Base-by-base conservation (phyloP, 2,329 filamentous ascomycete genomes). In the Conoideocrella luteorostrata region DNA sequence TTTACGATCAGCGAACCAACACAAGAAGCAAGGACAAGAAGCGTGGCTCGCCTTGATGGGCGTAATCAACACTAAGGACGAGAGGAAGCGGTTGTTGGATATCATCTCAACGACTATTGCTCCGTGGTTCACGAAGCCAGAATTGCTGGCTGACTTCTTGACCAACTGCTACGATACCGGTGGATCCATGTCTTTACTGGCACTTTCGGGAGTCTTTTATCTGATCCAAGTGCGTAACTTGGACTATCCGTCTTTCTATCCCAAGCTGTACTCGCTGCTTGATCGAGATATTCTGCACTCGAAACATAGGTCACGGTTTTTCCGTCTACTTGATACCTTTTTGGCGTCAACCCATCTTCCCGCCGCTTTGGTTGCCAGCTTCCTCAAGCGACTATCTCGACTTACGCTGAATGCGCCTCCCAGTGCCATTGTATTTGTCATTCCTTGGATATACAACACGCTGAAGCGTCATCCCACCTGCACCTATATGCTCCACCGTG, bases 381-480 rank as follows among this genome's bases (percentile, higher is more conserved):
- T 98, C 66, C 82, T 98, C 69, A 98, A 98, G 67, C 80, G 88
- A n/a, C 75, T 98, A 7, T 80, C 89, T 4, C 77, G 91, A 41
- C 73, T 97, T 29, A 79, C 87, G 13, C 75, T 98, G n/a, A 82
- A 87, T 57, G 90, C 88, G 0, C 91, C 94, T 3, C 93, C 94
- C 2, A 82, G 87, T 26, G 90, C 88, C 23, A 85, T 97, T 42
- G 90, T 97, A 13, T 84, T 82, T 43, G 82, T 95, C 36, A 75
- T 97, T 9, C 94, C 93, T 1, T 96, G 88, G 82, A 82, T 91
- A 41, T 98, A 98, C 72, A 98, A 98, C 65, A 76, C 95, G 53
- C 76, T 98, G 61, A 93, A 88, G 64, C 78, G 78, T 52, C 93
- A 98, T 61, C 91, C 91, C 1, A 81, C 83, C 1, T 95, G 88